phyloP scores from a whole-genome alignment of 495 filamentous ascomycete genomes.

The Penicillium fimorum region DNA sequence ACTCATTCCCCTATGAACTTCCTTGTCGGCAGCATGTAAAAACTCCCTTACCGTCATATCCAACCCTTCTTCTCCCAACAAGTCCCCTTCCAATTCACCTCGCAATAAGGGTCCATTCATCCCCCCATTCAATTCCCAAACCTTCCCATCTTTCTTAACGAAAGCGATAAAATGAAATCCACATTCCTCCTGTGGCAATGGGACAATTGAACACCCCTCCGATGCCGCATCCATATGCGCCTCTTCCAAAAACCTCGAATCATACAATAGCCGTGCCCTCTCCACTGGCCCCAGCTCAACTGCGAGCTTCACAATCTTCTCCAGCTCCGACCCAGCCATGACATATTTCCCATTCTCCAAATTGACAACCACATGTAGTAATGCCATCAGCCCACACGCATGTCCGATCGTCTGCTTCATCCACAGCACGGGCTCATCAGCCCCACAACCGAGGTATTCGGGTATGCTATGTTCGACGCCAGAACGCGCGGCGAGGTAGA shows the following conservation, averaged over 20 bases:
- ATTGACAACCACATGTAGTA: constrained; percentile 59
- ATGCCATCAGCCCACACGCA: constrained; percentile 62
- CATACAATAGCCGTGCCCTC: constrained; percentile 67
- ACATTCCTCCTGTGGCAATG: constrained; percentile 59
- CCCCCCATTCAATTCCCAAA: constrained; percentile 83
- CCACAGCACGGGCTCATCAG: constrained; percentile 58
- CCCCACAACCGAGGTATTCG: constrained; percentile 50
- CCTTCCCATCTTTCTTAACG: constrained; percentile 63
- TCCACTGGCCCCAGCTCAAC: constrained; percentile 38
- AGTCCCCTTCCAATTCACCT: constrained; percentile 63
- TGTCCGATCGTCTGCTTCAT: constrained; percentile 65
- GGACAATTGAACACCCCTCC: constrained; percentile 65
- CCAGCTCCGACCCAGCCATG: constrained; percentile 28
- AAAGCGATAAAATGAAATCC: constrained; percentile 79
- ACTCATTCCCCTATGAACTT: constrained; percentile 61
- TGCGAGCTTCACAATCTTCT: constrained; percentile 25
- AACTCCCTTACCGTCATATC: constrained; percentile 62
- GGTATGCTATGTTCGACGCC: constrained; percentile 32
- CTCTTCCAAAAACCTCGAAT: constrained; percentile 61
- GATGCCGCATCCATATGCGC: constrained; percentile 70
- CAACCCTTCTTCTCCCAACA: constrained; percentile 64
- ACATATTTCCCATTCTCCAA: constrained; percentile 45
- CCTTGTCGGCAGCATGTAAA: constrained; percentile 50
- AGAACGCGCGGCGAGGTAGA: constrained; percentile 39
- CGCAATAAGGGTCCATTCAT: constrained; percentile 71